Evolutionary conservation across 345 rosid species (phyloP).

Genomic region (Gossypium anomalum): DNA sequence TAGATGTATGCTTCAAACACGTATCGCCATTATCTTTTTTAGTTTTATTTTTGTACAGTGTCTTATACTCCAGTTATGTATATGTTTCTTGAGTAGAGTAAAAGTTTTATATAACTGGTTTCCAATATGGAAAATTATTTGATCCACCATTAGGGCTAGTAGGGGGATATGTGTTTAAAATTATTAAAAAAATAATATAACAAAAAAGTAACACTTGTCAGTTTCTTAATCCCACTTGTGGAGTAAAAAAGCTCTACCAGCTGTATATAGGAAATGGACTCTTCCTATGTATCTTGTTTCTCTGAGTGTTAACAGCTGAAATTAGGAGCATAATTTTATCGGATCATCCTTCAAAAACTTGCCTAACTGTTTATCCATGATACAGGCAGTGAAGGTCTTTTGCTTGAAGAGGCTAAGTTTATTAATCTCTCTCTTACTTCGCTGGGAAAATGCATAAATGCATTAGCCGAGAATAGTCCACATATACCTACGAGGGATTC

Average conservation of each 20-base stretch:
- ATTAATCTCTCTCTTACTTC: constrained; percentile 91
- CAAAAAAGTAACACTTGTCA: not conserved
- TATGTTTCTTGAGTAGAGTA: not conserved
- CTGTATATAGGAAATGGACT: no score
- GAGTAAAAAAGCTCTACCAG: not conserved
- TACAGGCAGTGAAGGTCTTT: constrained; percentile 79
- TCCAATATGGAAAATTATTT: not conserved
- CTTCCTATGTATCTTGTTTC: not conserved
- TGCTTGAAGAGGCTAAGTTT: constrained; percentile 93
- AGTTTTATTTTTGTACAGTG: not conserved
- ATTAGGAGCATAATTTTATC: not conserved
- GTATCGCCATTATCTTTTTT: not conserved
- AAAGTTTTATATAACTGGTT: not conserved
- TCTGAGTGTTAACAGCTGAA: constrained; percentile 5
- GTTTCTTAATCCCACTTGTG: no score
- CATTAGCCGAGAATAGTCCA: constrained; percentile 85
- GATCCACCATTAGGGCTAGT: not conserved
- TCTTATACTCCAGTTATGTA: not conserved
- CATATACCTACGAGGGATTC: constrained; percentile 97
- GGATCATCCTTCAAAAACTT: not conserved
- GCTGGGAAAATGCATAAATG: constrained; percentile 94
- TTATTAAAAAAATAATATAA: no score
- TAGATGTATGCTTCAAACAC: constrained; percentile 8
- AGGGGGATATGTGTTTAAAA: no score
- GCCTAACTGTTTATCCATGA: constrained; percentile 13